These are phyloP conservation scores for Clonostachys byssicola DNA, from an alignment of 2,329 filamentous ascomycete species.

Conservation along the genomic window DNA sequence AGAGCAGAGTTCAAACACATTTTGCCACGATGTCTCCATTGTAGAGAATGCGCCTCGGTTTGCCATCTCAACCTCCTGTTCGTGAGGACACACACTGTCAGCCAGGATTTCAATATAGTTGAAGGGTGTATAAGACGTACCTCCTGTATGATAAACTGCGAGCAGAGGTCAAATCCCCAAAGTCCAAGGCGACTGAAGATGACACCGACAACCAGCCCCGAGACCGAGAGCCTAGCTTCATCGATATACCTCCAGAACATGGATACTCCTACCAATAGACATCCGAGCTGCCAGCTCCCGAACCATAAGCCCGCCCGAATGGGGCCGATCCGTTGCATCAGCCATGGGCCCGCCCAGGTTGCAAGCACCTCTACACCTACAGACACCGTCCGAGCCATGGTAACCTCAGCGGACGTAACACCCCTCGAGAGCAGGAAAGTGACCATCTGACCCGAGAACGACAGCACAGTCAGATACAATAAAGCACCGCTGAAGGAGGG, in stretches of 20 bases:
- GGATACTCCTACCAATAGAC: constrained; percentile 37
- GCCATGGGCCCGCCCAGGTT: constrained; percentile 53
- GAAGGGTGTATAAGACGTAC: constrained; percentile 23
- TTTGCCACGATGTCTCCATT: constrained; percentile 65
- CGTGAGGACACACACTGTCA: not conserved
- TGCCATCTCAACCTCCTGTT: constrained; percentile 47
- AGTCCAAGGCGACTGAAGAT: constrained; percentile 56
- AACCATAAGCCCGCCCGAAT: constrained; percentile 70
- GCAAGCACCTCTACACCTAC: constrained; percentile 54
- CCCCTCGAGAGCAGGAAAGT: constrained; percentile 56
- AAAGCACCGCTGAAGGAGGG: constrained; percentile 56
- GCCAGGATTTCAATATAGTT: constrained; percentile 1
- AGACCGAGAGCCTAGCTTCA: constrained; percentile 29
- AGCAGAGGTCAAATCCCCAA: constrained; percentile 58
- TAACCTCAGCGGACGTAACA: constrained; percentile 46
- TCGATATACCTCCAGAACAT: constrained; percentile 30
- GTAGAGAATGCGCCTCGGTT: constrained; percentile 65
- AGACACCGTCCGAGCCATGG: constrained; percentile 45
- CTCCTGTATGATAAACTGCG: constrained; percentile 58
- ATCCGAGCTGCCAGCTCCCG: constrained; percentile 61
- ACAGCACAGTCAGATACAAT: constrained; percentile 58
- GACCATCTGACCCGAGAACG: constrained; percentile 58
- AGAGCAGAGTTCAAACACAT: constrained; percentile 64
- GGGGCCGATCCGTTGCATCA: constrained; percentile 50
- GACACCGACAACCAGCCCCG: constrained; percentile 42